phyloP scores from a whole-genome alignment of 768 basidiomycete genomes.

The Mycena haematopus region DNA sequence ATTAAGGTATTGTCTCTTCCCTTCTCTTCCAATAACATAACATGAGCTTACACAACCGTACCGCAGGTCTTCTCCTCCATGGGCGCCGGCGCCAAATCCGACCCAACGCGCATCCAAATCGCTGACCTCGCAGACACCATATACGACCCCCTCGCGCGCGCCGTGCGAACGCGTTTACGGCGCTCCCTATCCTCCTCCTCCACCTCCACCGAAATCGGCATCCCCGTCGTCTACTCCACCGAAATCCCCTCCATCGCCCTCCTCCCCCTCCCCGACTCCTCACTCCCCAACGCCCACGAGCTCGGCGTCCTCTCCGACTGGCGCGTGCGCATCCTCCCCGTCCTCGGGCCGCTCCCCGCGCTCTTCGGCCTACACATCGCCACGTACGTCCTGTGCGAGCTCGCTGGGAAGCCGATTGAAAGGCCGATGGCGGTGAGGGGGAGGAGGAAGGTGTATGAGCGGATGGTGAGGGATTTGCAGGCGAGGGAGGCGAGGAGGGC shows the following conservation, averaged over 20 bases:
- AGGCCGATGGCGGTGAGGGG: slow-evolving; percentile 89
- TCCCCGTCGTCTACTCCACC: too few species aligned
- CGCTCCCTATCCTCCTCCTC: slow-evolving; percentile 61
- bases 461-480: slow-evolving; percentile 78
- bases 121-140: slow-evolving; percentile 91
- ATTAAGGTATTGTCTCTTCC: too few species aligned
- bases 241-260: too few species aligned
- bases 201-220: too few species aligned
- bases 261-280: too few species aligned
- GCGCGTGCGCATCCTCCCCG: too few species aligned
- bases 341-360: slow-evolving; percentile 86
- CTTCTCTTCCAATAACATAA: too few species aligned
- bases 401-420: slow-evolving; percentile 82
- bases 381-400: slow-evolving; percentile 87
- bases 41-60: too few species aligned
- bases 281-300: slow-evolving; percentile 84
- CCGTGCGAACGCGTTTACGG: slow-evolving; percentile 82
- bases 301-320: slow-evolving; percentile 92
- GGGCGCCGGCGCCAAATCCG: slow-evolving; percentile 94
- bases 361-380: slow-evolving; percentile 92
- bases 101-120: slow-evolving; percentile 95
- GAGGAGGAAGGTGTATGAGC: slow-evolving; percentile 82
- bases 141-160: too few species aligned
- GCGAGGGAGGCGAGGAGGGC: too few species aligned
- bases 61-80: slow-evolving; percentile 80